Conservation (phyloP, 345 rosid species). For the Eucalyptus virginea region DNA sequence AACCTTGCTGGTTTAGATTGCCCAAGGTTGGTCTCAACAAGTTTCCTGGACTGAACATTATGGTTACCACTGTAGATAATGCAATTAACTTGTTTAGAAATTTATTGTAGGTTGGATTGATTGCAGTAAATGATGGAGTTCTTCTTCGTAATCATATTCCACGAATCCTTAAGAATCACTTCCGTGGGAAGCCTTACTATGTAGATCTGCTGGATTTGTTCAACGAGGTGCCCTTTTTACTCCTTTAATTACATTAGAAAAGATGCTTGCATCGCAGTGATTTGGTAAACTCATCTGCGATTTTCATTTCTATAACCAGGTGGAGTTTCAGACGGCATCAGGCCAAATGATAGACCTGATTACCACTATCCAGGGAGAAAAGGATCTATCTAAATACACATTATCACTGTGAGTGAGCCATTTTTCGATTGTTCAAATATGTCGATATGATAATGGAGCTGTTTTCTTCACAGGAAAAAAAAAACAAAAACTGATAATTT, state of each 20-base stretch:
- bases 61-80: background rate
- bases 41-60: background rate
- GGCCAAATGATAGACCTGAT: slow-evolving; percentile 89
- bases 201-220: slow-evolving; percentile 43
- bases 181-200: slow-evolving; percentile 38
- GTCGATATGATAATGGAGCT: background rate
- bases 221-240: slow-evolving; percentile 28
- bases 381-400: slow-evolving; percentile 56
- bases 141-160: slow-evolving; percentile 34
- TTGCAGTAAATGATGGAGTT: slow-evolving; percentile 49
- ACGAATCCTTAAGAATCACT: slow-evolving; percentile 40
- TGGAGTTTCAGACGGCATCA: slow-evolving; percentile 63
- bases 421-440: background rate
- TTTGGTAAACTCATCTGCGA: background rate
- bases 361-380: slow-evolving; percentile 57
- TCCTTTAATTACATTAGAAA: background rate
- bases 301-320: slow-evolving; percentile 19
- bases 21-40: slow-evolving; percentile 36
- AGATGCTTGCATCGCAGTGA: background rate
- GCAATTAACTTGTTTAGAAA: background rate
- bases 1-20: slow-evolving; percentile 77
- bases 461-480: background rate
- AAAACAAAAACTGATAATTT: background rate
- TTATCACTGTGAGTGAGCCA: slow-evolving; percentile 42
- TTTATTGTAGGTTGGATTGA: slow-evolving; percentile 57